These are phyloP conservation scores for Fusarium compactum DNA, from an alignment of 2,329 filamentous ascomycete genomes.

Conservation along the genomic window DNA sequence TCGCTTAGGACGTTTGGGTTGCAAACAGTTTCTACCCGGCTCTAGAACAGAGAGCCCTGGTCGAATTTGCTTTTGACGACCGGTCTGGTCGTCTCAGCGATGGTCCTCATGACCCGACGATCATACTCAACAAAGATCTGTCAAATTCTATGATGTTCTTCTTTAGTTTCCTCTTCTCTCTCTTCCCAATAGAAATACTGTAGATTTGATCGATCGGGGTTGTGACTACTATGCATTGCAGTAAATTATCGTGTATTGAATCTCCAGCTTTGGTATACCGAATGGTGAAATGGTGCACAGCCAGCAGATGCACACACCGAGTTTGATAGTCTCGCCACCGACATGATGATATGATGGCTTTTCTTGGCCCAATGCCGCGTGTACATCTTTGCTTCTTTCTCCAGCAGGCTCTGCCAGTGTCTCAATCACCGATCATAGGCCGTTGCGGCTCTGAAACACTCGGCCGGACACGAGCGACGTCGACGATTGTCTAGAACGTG, in stretches of 20 bases:
- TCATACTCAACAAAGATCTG: slow-evolving; percentile 12
- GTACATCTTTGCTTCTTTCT: slow-evolving; percentile 4
- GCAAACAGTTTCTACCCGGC: not conserved
- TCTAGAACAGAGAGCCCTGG: not conserved
- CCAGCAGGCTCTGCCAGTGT: not conserved
- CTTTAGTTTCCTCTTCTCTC: slow-evolving; percentile 25
- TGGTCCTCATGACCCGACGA: slow-evolving; percentile 25
- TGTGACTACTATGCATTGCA: slow-evolving; percentile 1
- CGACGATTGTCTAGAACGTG: slow-evolving; percentile 36
- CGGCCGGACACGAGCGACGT: slow-evolving; percentile 37
- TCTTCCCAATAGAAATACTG: not conserved
- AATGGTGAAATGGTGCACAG: slow-evolving; percentile 10
- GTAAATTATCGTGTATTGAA: not conserved
- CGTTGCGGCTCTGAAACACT: slow-evolving; percentile 21
- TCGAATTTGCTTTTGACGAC: slow-evolving; percentile 17
- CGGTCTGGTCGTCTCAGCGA: slow-evolving; percentile 1
- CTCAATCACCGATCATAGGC: not conserved
- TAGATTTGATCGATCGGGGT: slow-evolving; percentile 1
- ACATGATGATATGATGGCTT: slow-evolving; percentile 8
- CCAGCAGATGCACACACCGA: slow-evolving; percentile 25
- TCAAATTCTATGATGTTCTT: not conserved
- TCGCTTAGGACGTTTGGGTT: not conserved
- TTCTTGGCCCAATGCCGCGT: slow-evolving; percentile 7
- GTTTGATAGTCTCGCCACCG: slow-evolving; percentile 22
- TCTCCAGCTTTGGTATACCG: slow-evolving; percentile 8